Base-by-base conservation (phyloP, 176 grass and related monocot genomes). In the Bothriochloa decipiens region DNA sequence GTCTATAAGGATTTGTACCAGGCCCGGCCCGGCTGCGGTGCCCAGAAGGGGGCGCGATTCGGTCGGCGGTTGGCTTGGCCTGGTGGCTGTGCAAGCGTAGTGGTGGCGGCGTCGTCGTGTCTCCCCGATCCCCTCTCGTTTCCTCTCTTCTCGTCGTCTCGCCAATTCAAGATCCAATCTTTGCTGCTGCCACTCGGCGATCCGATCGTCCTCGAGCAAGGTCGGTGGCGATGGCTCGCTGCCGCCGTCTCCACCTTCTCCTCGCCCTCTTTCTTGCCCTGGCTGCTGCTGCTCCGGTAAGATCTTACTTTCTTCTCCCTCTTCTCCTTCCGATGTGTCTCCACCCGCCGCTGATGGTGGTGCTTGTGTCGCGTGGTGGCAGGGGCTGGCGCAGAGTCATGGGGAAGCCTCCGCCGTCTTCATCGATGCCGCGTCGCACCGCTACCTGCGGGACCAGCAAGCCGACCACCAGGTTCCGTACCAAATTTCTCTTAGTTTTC, bases 391-490 rank as follows among this genome's bases (percentile, higher is more conserved):
- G 1, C 72, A 67, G 17, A 74, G n/a, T 71, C 35, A 82, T 22
- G 66, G 82, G 46, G 60, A 74, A 11, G 27, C 83, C 41, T 75
- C 82, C 52, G 77, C 84, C 3, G 68, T 77, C 61, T 90, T 90
- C 84, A 74, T 90, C 47, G 89, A 90, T 26, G 68, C 73, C 46
- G 28, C 80, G 1, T 83, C 84, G 61, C 80, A 79, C 39, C 89
- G 84, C 68, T 90, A 87, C 89, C 80, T 90, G 22, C 68, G 89
- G 75, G 62, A 79, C 68, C 89, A 83, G 60, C 89, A 40, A 39
- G 58, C 7, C 47, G 47, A 26, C n/a, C 8, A 1, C 80, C 67
- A 90, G 88, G 88, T 88, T 26, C 26, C 57, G 45, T 23, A 27
- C 33, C 53, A 25, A 33, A 22, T 18, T 45, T 81, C 66, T 50